Percentiles rank a stretch among this genome's conserved stretches.
These are phyloP conservation scores for Sanghuangporus sanghuang DNA, from an alignment of 1,284 basidiomycete species.

Conservation along the genomic window DNA sequence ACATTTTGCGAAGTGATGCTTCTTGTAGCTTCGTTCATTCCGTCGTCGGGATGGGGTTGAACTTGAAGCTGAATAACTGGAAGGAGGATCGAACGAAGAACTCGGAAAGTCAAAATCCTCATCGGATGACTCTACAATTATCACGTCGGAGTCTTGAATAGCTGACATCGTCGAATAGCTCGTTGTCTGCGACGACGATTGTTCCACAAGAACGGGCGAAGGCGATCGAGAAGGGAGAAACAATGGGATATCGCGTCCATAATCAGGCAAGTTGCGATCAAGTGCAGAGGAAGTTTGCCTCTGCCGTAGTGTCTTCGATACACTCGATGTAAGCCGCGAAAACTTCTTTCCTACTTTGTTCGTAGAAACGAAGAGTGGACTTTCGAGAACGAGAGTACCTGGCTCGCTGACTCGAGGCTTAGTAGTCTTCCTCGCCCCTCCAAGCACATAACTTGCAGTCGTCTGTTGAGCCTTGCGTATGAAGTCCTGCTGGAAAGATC, in stretches of 20 bases:
- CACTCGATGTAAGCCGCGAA: too few species aligned
- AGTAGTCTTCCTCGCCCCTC: background rate
- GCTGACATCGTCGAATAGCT: too few species aligned
- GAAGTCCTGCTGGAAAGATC: background rate
- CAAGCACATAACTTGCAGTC: background rate
- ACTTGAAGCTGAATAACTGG: background rate
- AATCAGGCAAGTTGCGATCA: background rate
- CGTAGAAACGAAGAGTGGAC: background rate
- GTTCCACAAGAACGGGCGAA: background rate
- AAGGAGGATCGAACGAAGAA: background rate
- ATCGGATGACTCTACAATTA: background rate
- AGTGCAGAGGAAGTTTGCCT: background rate
- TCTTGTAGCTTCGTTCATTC: background rate
- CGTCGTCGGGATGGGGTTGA: background rate
- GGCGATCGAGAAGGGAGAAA: conserved; percentile 4
- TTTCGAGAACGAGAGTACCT: background rate
- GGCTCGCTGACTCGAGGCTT: background rate
- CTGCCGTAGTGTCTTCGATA: too few species aligned
- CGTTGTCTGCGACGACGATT: background rate
- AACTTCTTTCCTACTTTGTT: background rate
- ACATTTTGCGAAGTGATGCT: background rate
- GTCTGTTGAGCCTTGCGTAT: background rate
- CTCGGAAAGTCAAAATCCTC: background rate
- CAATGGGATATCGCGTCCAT: background rate
- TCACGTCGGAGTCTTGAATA: background rate